A percentile compares a stretch with the other conserved stretches of the same genome.
Conservation (phyloP, 129 eudicot genomes). For the Saussurea involucrata region DNA sequence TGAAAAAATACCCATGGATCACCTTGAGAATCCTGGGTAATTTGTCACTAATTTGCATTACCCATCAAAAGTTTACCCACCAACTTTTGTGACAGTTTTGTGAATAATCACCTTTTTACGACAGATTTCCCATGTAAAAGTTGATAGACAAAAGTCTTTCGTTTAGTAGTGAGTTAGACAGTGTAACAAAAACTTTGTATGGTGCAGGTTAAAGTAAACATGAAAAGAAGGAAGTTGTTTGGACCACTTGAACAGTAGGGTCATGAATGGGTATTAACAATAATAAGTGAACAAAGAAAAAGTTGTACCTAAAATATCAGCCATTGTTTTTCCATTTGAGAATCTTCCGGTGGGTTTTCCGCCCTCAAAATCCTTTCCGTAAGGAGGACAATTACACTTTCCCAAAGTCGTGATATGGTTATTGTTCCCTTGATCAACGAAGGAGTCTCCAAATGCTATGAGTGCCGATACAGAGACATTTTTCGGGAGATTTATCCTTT, state of each 20-base stretch:
- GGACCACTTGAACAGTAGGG: neutral
- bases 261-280: too few species aligned
- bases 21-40: too few species aligned
- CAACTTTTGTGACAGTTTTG: too few species aligned
- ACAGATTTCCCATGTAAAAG: too few species aligned
- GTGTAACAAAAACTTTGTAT: neutral
- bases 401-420: slow-evolving; percentile 37
- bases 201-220: neutral
- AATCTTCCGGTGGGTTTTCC: slow-evolving; percentile 69
- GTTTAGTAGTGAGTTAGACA: too few species aligned
- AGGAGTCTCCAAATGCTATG: slow-evolving; percentile 61
- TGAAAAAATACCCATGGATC: too few species aligned
- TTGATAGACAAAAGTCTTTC: too few species aligned
- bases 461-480: slow-evolving; percentile 43
- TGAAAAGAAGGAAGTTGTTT: neutral
- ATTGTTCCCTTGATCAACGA: slow-evolving; percentile 66
- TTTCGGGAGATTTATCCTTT: slow-evolving; percentile 16
- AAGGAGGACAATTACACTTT: slow-evolving; percentile 63
- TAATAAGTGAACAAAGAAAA: neutral
- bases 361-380: slow-evolving; percentile 58
- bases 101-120: too few species aligned
- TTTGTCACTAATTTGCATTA: too few species aligned
- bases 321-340: slow-evolving; percentile 56
- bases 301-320: slow-evolving; percentile 53
- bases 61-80: too few species aligned